phyloP scores from a whole-genome alignment of 73 alveolate genomes.

The Stentor roeselii region DNA sequence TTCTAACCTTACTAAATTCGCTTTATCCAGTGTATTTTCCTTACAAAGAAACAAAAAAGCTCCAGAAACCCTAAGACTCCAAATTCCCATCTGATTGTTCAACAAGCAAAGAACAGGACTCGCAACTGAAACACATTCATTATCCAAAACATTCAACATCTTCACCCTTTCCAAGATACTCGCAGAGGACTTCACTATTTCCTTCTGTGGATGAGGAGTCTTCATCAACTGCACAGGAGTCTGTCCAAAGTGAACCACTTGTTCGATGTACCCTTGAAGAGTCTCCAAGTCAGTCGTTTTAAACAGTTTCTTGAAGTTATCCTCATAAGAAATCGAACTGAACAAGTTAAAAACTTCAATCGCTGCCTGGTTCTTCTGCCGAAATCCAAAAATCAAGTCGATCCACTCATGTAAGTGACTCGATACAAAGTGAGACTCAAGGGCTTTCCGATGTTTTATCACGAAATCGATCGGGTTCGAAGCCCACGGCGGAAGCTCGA shows the following conservation, averaged over 20 bases:
- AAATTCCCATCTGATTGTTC: neutral
- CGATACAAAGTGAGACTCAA: conserved; percentile 74
- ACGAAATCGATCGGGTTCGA: conserved; percentile 67
- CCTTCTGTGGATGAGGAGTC: conserved; percentile 10
- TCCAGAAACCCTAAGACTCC: neutral
- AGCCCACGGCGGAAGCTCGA: conserved; percentile 80
- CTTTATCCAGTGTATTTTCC: neutral
- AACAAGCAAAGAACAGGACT: neutral
- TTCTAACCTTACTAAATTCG: neutral
- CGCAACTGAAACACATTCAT: neutral
- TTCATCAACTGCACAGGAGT: conserved; percentile 3
- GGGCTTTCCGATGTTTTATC: conserved; percentile 60
- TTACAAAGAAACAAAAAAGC: neutral
- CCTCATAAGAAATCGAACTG: conserved; percentile 80
- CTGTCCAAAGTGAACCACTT: conserved; percentile 26
- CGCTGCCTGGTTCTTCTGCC: conserved; percentile 85
- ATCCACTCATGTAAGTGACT: conserved; percentile 69
- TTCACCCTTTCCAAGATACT: neutral
- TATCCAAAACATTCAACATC: neutral
- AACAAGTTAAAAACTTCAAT: conserved; percentile 69
- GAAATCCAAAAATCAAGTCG: conserved; percentile 83
- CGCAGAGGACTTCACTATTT: neutral
- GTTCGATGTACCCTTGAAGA: conserved; percentile 1
- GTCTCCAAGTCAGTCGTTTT: conserved; percentile 1
- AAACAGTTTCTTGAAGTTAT: neutral